phyloP scores from a whole-genome alignment of 306 rosid genomes.

The Cucumis hystrix region DNA sequence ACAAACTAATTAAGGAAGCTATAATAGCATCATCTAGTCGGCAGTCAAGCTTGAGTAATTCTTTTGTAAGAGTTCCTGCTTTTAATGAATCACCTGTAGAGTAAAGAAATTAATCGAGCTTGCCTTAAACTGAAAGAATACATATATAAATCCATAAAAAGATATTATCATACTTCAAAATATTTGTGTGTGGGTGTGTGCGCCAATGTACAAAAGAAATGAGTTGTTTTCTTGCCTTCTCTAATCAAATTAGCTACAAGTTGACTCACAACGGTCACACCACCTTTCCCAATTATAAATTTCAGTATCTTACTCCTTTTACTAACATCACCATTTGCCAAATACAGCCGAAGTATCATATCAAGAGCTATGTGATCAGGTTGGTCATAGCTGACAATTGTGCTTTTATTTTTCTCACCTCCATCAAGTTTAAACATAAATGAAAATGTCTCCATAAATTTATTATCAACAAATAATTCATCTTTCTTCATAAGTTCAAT shows the following conservation, averaged over 20 bases:
- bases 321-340: constrained; percentile 32
- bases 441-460: constrained; percentile 43
- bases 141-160: constrained; percentile 1
- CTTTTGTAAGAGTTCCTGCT: constrained; percentile 44
- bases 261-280: constrained; percentile 29
- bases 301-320: constrained; percentile 33
- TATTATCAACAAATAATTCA: constrained; percentile 19
- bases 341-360: constrained; percentile 44
- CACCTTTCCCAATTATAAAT: constrained; percentile 35
- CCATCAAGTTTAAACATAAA: constrained; percentile 24
- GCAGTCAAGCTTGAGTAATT: constrained; percentile 32
- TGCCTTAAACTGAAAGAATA: constrained; percentile 4
- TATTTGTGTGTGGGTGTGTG: no score
- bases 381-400: constrained; percentile 26
- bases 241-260: constrained; percentile 35
- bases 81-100: constrained; percentile 61
- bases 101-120: neutral
- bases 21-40: constrained; percentile 38
- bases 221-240: constrained; percentile 38
- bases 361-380: constrained; percentile 51
- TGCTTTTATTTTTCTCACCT: constrained; percentile 27
- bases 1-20: constrained; percentile 53
- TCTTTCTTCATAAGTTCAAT: constrained; percentile 33
- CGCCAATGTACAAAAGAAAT: neutral
- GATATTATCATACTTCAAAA: neutral